A percentile compares a stretch with the other conserved stretches of the same genome.
phyloP scores from a whole-genome alignment of 116 monocot genomes.

The Posidonia oceanica region DNA sequence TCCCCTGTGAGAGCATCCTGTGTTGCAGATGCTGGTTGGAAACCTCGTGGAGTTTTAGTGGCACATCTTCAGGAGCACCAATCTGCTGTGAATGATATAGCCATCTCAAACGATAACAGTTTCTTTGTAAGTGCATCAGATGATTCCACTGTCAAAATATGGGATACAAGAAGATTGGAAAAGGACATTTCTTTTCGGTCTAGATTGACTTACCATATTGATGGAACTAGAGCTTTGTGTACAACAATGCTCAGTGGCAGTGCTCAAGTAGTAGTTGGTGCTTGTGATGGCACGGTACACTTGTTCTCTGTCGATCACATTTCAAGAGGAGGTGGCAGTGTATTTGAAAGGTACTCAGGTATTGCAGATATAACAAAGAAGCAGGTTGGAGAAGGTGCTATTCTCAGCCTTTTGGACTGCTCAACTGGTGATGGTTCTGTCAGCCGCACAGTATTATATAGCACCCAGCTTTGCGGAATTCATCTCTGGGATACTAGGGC shows the following conservation, averaged over 20 bases:
- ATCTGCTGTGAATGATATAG: slow-evolving; percentile 83
- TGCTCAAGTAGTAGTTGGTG: slow-evolving; percentile 71
- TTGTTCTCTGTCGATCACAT: slow-evolving; percentile 83
- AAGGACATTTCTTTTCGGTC: slow-evolving; percentile 94
- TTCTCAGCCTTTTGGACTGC: slow-evolving; percentile 78
- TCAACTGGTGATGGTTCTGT: slow-evolving; percentile 38
- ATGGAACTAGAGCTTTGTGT: slow-evolving; percentile 60
- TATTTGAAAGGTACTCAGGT: slow-evolving; percentile 92
- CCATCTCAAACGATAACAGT: slow-evolving; percentile 68
- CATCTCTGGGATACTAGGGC: slow-evolving; percentile 84
- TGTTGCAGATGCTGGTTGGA: slow-evolving; percentile 68
- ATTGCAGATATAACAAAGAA: slow-evolving; percentile 77
- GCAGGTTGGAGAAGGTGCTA: slow-evolving; percentile 71
- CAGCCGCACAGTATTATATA: slow-evolving; percentile 58
- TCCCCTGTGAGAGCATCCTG: slow-evolving; percentile 40
- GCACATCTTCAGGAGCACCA: slow-evolving; percentile 95
- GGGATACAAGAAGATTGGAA: slow-evolving; percentile 94
- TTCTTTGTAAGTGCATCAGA: slow-evolving; percentile 91
- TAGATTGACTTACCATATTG: slow-evolving; percentile 78
- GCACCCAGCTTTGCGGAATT: slow-evolving; percentile 62
- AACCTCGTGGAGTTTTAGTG: slow-evolving; percentile 78
- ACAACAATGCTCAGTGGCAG: slow-evolving; percentile 65
- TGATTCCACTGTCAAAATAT: slow-evolving; percentile 90
- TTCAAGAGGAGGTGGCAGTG: slow-evolving; percentile 61
- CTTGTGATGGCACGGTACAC: slow-evolving; percentile 66